Conservation (phyloP, 2,329 filamentous ascomycete species). For the Aspergillus quadricinctus region DNA sequence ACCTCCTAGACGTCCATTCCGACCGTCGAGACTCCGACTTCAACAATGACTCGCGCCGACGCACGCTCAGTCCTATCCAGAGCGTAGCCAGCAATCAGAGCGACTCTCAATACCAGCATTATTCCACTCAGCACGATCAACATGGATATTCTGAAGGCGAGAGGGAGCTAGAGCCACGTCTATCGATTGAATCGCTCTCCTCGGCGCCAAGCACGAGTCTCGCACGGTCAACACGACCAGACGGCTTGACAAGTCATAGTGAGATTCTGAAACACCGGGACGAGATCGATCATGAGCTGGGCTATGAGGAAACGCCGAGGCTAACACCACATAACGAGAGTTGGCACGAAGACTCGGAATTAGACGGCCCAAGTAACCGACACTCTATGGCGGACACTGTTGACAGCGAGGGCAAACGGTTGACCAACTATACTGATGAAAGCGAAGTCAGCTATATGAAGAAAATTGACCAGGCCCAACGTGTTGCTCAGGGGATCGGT, state of each 20-base stretch:
- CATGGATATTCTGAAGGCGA: constrained; percentile 59
- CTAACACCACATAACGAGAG: constrained; percentile 15
- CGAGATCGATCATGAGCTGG: constrained; percentile 31
- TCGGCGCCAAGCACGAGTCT: constrained; percentile 56
- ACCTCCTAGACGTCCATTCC: constrained; percentile 36
- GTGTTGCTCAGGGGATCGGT: constrained; percentile 64
- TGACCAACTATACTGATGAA: constrained; percentile 52
- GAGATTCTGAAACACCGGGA: constrained; percentile 47
- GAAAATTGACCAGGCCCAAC: constrained; percentile 60
- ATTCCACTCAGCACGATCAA: constrained; percentile 52
- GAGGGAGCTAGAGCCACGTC: constrained; percentile 42
- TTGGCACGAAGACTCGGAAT: constrained; percentile 26
- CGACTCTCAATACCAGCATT: constrained; percentile 59
- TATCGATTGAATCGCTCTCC: constrained; percentile 57
- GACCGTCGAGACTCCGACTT: constrained; percentile 50
- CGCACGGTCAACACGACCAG: constrained; percentile 52
- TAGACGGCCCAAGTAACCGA: constrained; percentile 51
- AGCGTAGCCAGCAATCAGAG: constrained; percentile 85
- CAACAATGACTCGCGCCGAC: constrained; percentile 60
- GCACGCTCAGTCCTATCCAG: constrained; percentile 81
- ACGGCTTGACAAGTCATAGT: constrained; percentile 47
- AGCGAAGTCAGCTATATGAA: constrained; percentile 55
- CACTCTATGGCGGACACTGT: constrained; percentile 45
- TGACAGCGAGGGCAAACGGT: constrained; percentile 49
- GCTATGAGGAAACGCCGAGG: constrained; percentile 34